These are phyloP conservation scores for Sphaerostilbella broomeana DNA, from an alignment of 2,329 filamentous ascomycete species.

Conservation along the genomic window DNA sequence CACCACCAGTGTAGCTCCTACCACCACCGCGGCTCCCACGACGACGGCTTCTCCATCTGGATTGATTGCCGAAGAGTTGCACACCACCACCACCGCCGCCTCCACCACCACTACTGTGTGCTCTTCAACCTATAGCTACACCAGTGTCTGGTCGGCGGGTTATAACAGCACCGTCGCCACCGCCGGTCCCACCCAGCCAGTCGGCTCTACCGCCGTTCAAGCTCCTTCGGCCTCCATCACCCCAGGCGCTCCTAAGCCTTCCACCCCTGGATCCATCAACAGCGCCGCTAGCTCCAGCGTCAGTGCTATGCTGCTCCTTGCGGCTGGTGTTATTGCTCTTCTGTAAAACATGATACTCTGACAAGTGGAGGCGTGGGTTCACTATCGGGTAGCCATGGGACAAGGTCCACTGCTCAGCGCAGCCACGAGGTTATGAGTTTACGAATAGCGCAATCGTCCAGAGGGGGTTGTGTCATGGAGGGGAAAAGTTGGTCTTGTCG, in stretches of 20 bases:
- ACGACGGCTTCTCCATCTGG: slow-evolving; percentile 16
- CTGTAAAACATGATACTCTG: slow-evolving; percentile 25
- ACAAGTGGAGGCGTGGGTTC: slow-evolving; percentile 20
- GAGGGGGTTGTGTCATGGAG: slow-evolving; percentile 9
- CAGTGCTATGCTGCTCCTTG: slow-evolving; percentile 32
- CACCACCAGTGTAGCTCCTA: slow-evolving; percentile 17
- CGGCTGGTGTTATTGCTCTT: slow-evolving; percentile 30
- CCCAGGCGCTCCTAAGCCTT: slow-evolving; percentile 15
- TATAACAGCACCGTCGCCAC: slow-evolving; percentile 27
- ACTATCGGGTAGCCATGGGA: slow-evolving; percentile 12
- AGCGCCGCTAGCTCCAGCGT: slow-evolving; percentile 27
- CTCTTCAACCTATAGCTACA: slow-evolving; percentile 18
- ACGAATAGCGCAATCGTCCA: slow-evolving; percentile 16
- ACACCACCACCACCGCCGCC: slow-evolving; percentile 24
- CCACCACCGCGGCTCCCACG: slow-evolving; percentile 16
- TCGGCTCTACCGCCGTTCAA: slow-evolving; percentile 9
- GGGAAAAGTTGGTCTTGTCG: slow-evolving; percentile 4
- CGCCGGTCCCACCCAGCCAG: slow-evolving; percentile 22
- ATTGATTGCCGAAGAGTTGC: no score
- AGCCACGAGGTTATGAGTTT: slow-evolving; percentile 31
- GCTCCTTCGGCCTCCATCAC: slow-evolving; percentile 6
- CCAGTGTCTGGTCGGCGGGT: slow-evolving; percentile 26
- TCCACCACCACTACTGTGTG: slow-evolving; percentile 22
- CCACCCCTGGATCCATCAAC: slow-evolving; percentile 20
- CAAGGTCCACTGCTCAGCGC: slow-evolving; percentile 19